Evolutionary conservation across 768 basidiomycete species (phyloP), one percentile per base, ranked within the genome.

Genomic region (Phlebiopsis gigantea): DNA sequence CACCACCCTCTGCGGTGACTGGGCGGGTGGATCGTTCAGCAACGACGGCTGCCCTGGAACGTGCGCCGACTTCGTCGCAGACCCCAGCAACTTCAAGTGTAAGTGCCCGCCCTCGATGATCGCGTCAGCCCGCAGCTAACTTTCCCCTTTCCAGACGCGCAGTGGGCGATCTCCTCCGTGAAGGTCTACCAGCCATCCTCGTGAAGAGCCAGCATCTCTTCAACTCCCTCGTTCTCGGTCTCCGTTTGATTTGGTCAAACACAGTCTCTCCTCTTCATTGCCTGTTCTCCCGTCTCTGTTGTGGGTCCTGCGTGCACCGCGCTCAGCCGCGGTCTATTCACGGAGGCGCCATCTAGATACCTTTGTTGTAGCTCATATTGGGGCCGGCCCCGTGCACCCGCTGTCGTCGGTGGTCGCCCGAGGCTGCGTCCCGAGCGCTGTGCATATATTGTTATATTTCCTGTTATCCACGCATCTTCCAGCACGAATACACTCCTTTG

Each of bases 111-210:
- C 31, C 3, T 24, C 55, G 8, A 45, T 56, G 14, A 52, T 15
- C 54, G 47, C 51, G 22, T 45, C 52, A 49, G 8, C 12, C 34
- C 21, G 4, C 31, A 21, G 17, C 51, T 42, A 56, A 31, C 54
- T 58, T 25, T 42, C 55, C n/a, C n/a, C n/a, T 30, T 19, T 53
- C 5, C 61, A 84, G 82, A 71, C 62, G 81, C 82, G 10, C 69
- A 78, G 65, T 84, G 82, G 82, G 69, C 73, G 57, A 71, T 85
- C 67, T 80, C 80, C 63, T 82, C 78, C 62, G 71, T 84, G 54
- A 76, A 79, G 30, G 77, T 82, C 46, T 84, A 79, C 68, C 71
- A 79, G 53, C 59, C 22, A 17, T 26, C 15, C 28, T 51, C 47
- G 28, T 48, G n/a, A 48, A 29, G 26, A 5, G 10, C 28, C 34